Evolutionary conservation across 2,329 filamentous ascomycete genomes (phyloP), one percentile per base, ranked within the genome.

Genomic region (Talaromyces sp.): DNA sequence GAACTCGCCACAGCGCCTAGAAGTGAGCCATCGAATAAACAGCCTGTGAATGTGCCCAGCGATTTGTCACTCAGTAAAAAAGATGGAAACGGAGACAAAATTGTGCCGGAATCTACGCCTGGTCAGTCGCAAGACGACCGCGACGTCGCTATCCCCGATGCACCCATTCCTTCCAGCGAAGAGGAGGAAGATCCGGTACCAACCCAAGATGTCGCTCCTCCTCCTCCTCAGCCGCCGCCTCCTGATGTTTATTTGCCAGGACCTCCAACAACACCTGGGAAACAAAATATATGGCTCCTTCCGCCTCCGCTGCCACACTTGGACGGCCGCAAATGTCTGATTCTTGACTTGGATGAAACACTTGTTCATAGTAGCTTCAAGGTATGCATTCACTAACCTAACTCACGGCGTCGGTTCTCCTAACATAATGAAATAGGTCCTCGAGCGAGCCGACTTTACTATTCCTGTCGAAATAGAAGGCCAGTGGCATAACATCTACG

Each of bases 381-480:
- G 86, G 94, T 96, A 78, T 68, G 81, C 68, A 60, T 33, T 57
- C 18, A 36, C 27, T 40, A n/a, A 8, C 55, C 60, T 14, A 12
- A 8, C 52, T 55, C 14, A 18, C 16, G 62, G 59, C 47, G 14
- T 61, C 72, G 9, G 51, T 28, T 44, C 52, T 57, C 58, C 73
- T 56, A 47, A 27, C 57, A n/a, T 65, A 28, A 57, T 60, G 23
- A 53, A 59, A 10, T 72, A 98, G 93, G 95, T 98, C 68, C 84
- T 99, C 53, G 93, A 98, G 72, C 94, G 98, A 82, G 95, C 95
- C 62, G 95, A 99, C 77, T 98, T 99, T 74, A 99, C 95, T 5
- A 98, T 99, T 73, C 95, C 95, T 0, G 95, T 99, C 33, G 95
- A 99, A 73, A 99, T 99, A 66, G 95, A 99, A 80, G 95, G 95